These are phyloP conservation scores for Amphicarpaea edgeworthii DNA, from an alignment of 306 rosid genomes.

Conservation along the genomic window DNA sequence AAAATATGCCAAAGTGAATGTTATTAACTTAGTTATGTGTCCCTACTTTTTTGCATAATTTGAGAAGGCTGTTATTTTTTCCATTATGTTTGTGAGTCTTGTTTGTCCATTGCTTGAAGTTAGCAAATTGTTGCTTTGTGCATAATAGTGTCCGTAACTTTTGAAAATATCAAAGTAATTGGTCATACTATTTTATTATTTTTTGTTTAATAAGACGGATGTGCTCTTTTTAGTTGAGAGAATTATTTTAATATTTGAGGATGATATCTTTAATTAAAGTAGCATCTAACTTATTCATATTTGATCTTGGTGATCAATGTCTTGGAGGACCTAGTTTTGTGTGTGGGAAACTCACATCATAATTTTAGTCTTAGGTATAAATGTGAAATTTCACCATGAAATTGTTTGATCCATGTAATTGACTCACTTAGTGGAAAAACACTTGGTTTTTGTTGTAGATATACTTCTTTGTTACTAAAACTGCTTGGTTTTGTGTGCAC, in stretches of 20 bases:
- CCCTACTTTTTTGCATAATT: slow-evolving; percentile 13
- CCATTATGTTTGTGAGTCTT: slow-evolving; percentile 19
- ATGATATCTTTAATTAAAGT: slow-evolving; percentile 28
- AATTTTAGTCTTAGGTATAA: slow-evolving; percentile 1
- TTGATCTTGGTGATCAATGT: slow-evolving; percentile 29
- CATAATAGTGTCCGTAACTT: slow-evolving; percentile 5
- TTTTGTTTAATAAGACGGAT: background rate
- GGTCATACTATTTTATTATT: slow-evolving; percentile 25
- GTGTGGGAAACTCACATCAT: slow-evolving; percentile 7
- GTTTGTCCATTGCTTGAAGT: background rate
- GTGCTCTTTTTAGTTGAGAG: background rate
- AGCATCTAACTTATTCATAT: slow-evolving; percentile 24
- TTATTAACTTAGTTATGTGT: background rate
- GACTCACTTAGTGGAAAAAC: background rate
- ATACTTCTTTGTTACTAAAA: slow-evolving; percentile 27
- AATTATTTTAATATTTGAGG: slow-evolving; percentile 6
- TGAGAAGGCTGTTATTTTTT: slow-evolving; percentile 34
- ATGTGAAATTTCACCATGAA: slow-evolving; percentile 14
- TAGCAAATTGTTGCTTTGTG: slow-evolving; percentile 1
- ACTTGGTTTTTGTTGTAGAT: background rate
- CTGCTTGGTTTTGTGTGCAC: slow-evolving; percentile 42
- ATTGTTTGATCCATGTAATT: background rate
- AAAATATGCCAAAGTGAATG: slow-evolving; percentile 23
- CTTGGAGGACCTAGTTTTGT: slow-evolving; percentile 32
- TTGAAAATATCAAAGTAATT: slow-evolving; percentile 28